Conservation (phyloP, 2,329 filamentous ascomycete species). For the Trichoderma aggressivum region DNA sequence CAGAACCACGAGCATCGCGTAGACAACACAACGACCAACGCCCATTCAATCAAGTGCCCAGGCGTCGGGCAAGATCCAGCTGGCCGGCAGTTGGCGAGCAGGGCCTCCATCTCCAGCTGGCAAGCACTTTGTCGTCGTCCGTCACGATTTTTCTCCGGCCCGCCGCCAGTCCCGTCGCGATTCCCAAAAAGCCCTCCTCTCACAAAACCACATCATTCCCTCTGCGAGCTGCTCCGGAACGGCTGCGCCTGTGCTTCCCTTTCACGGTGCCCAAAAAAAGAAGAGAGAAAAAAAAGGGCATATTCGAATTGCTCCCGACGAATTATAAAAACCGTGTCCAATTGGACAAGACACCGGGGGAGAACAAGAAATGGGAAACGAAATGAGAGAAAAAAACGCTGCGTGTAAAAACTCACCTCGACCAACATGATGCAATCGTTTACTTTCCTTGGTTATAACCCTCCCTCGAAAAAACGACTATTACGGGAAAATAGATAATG, state of each 20-base stretch:
- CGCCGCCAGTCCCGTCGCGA: background rate
- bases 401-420: slow-evolving; percentile 31
- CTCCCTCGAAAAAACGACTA: background rate
- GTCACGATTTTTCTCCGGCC: background rate
- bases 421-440: slow-evolving; percentile 32
- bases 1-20: background rate
- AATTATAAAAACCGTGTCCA: slow-evolving; percentile 3
- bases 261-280: background rate
- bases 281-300: background rate
- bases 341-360: background rate
- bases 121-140: background rate
- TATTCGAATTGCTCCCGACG: background rate
- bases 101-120: slow-evolving; percentile 10
- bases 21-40: background rate
- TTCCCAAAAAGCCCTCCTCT: background rate
- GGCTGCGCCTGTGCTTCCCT: background rate
- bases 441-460: background rate
- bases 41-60: background rate
- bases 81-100: slow-evolving; percentile 8
- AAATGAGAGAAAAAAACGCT: background rate
- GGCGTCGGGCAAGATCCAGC: background rate
- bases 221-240: background rate
- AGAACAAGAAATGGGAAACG: background rate
- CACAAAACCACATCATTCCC: background rate
- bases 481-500: slow-evolving; percentile 2